Evolutionary conservation across 169 alveolate genomes (phyloP), one percentile per base, ranked within the genome.

Genomic region (Besnoitia besnoiti): DNA sequence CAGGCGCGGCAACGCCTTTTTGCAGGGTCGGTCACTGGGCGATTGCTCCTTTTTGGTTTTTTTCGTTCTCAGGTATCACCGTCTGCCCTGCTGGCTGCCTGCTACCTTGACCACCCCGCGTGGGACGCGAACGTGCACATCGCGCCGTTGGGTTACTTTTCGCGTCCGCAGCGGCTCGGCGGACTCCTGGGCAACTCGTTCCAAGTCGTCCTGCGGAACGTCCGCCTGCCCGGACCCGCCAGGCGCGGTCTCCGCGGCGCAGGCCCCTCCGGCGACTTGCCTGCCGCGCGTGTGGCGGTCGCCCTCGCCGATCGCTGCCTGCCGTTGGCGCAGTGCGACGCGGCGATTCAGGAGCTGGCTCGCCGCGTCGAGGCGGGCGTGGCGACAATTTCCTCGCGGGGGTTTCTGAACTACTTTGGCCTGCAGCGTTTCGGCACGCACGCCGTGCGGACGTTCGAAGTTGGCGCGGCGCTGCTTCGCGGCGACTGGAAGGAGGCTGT

Each of bases 341-440:
- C 21, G 19, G 82, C 46, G 33, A 37, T 77, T 75, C 90, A 59
- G 27, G 82, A 16, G 46, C 39, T 67, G 51, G 75, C 44, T n/a
- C 33, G 59, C 55, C 79, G 37, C 19, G 92, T 89, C 42, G 90
- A 14, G 4, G 51, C 62, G 44, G 50, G 90, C 50, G n/a, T 90
- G 75, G 37, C 7, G 44, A 14, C 47, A 3, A n/a, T 90, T 21
- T 67, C 73, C 35, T 44, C 85, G 7, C 50, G 55, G 79, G 94
- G 94, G 49, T 90, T 90, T 42, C 49, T 90, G 91, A 90, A 90
- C 39, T 90, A 90, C 33, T 90, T 42, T 39, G 94, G 94, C 14
- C 85, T 67, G 47, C 94, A 90, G 91, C 94, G 94, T 37, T 90
- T 90, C 42, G 94, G 94, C 73, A 79, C 91, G 49, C 73, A 73